Base-by-base conservation (phyloP, 495 filamentous ascomycete species). In the Jackrogersella multiformis region DNA sequence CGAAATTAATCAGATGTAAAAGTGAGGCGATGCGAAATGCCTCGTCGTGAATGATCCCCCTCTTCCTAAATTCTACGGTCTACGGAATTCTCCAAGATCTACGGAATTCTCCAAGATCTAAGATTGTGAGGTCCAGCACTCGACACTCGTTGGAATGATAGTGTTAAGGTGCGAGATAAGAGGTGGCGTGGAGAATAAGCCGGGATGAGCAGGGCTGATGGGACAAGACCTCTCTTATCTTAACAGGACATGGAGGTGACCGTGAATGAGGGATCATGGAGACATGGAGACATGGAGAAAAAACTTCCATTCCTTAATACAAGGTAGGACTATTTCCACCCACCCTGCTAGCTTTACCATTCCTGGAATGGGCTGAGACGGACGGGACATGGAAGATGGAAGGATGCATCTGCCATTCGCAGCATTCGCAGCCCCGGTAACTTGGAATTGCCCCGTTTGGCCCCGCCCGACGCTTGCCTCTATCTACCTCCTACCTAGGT, bases 1-100 rank as follows among this genome's bases (percentile, higher is more conserved):
- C 39, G n/a, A 49, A 49, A 32, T 24, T 7, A 6, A 18, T 32
- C 15, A 56, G 30, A 60, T 41, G 34, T 36, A 15, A 64, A 60
- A 69, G 60, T 69, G 55, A 69, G 66, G 66, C 66, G 60, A 56
- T 56, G 58, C 24, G 28, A 36, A 62, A 62, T 52, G 45, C 20
- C 9, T 62, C 39, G 54, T 58, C 41, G 15, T 44, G 24, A 5
- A 26, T 46, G 13, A 13, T 26, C 2, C 48, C 55, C 66, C 66
- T 60, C 41, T 60, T 56, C 26, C 28, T 15, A 39, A 28, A 34
- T 57, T 54, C 39, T 10, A 30, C n/a, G n/a, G n/a, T n/a, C n/a
- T n/a, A n/a, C 35, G 16, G 36, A 35, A 67, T 46, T 52, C 35
- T 52, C 38, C 4, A 28, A 5, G 42, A 12, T 21, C 18, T 39